Percentiles rank a stretch among this genome's conserved stretches.
phyloP scores from a whole-genome alignment of 345 rosid species.

The Hirschfeldia incana region DNA sequence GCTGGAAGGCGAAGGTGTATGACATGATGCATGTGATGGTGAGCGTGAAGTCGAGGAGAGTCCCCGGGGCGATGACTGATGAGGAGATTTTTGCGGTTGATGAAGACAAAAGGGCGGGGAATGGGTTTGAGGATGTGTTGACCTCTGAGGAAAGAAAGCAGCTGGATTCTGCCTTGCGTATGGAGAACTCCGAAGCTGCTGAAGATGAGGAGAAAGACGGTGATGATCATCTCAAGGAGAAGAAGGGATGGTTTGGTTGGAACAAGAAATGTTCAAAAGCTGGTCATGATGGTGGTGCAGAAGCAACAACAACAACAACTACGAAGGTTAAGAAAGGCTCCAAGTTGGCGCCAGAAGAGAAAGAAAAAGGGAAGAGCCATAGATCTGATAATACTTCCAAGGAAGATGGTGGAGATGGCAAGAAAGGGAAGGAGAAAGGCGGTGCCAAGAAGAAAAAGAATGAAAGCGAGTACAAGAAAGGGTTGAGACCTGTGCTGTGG shows the following conservation, averaged over 20 bases:
- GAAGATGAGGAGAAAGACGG: conserved; percentile 64
- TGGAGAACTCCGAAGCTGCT: conserved; percentile 61
- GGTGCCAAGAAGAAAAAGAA: conserved; percentile 66
- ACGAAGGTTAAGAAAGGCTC: conserved; percentile 63
- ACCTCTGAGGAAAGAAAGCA: conserved; percentile 87
- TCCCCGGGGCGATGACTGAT: conserved; percentile 97
- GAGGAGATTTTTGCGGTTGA: conserved; percentile 92
- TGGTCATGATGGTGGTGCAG: conserved; percentile 65
- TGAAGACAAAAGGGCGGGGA: conserved; percentile 63
- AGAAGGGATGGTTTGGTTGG: conserved; percentile 94
- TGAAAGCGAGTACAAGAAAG: conserved; percentile 86
- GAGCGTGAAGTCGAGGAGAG: conserved; percentile 88
- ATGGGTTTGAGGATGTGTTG: conserved; percentile 69
- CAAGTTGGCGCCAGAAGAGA: conserved; percentile 64
- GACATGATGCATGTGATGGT: conserved; percentile 98
- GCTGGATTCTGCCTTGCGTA: conserved; percentile 68
- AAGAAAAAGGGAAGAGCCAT: conserved; percentile 47
- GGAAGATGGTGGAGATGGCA: conserved; percentile 41
- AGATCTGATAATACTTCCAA: conserved; percentile 49
- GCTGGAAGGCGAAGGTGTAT: conserved; percentile 93
- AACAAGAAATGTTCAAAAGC: conserved; percentile 67
- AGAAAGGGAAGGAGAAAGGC: conserved; percentile 55
- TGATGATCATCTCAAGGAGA: conserved; percentile 53
- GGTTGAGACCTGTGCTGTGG: conserved; percentile 87
- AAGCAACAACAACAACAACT: conserved; percentile 57